Base-by-base conservation (phyloP, 768 basidiomycete genomes). In the Calocera cornea region DNA sequence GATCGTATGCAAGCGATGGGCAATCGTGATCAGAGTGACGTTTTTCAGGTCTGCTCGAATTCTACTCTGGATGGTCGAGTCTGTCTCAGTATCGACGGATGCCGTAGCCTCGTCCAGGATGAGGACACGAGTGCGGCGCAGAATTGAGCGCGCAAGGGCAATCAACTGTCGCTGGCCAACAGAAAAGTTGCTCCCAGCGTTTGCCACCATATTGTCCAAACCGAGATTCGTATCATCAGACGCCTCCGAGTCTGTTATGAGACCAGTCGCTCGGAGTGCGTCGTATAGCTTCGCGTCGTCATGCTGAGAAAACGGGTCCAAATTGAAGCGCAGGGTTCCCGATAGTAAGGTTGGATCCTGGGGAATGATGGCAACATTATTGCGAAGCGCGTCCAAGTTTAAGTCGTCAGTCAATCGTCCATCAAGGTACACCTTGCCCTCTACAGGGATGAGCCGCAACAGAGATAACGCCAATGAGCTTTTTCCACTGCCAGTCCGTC, bases 291-390 rank as follows among this genome's bases (percentile, higher is more conserved):
- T 76, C 0, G 80, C 77, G 67, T 87, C 86, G 49, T 85, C 83
- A 68, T 83, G 77, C 67, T 83, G 78, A 7, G 72, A 76, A 70
- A 85, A 86, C 0, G 85, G 86, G 71, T 87, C 86, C 22, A 86
- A 74, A 70, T 86, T 86, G 66, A 77, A 77, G 33, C 86, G 80
- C 24, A 87, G 75, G 1, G 81, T 82, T 2, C 86, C 86, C 36
- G 81, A 82, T 34, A 86, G 73, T 0, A 86, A 74, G 64, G 83
- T 81, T 36, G 82, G 81, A 78, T 80, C 66, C 24, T 60, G 82
- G 1, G 85, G 85, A 47, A 86, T 86, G 69, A 86, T 84, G 1
- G 86, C 86, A 67, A 88, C 81, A 67, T 80, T 82, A 0, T 80
- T 78, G 47, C 87, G 77, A 44, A 88, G 76, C 7, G 77, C 79